phyloP scores from a whole-genome alignment of 331 rosid genomes.

The Cucumis variabilis region DNA sequence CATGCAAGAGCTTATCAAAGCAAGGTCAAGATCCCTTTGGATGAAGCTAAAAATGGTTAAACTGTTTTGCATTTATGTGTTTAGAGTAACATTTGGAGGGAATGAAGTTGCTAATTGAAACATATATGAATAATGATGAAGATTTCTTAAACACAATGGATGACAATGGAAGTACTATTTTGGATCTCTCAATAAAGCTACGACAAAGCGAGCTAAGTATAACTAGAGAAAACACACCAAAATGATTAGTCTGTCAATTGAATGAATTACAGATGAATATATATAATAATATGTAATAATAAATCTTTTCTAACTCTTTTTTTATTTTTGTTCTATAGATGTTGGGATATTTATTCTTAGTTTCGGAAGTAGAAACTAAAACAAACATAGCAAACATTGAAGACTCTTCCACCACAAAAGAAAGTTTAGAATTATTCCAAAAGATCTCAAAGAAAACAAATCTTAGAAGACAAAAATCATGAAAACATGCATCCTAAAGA shows the following conservation, averaged over 20 bases:
- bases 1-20: neutral
- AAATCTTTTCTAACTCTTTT: too few species aligned
- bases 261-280: too few species aligned
- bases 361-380: neutral
- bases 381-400: neutral
- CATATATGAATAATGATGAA: neutral
- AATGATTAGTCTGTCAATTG: too few species aligned
- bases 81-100: neutral
- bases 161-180: neutral
- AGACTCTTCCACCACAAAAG: neutral
- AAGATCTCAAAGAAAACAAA: neutral
- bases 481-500: neutral
- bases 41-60: neutral
- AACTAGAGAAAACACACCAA: too few species aligned
- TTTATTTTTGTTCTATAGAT: neutral
- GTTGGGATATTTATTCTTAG: neutral
- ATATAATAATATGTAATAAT: too few species aligned
- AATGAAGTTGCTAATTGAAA: neutral
- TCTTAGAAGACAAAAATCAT: too few species aligned
- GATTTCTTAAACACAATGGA: neutral
- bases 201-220: neutral
- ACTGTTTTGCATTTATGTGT: constrained; percentile 16
- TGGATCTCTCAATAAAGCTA: neutral
- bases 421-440: neutral
- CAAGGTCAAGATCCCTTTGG: neutral